Evolutionary conservation across 2,329 filamentous ascomycete genomes (phyloP), one percentile per base, ranked within the genome.

Genomic region (Calcarisporium arbuscula): DNA sequence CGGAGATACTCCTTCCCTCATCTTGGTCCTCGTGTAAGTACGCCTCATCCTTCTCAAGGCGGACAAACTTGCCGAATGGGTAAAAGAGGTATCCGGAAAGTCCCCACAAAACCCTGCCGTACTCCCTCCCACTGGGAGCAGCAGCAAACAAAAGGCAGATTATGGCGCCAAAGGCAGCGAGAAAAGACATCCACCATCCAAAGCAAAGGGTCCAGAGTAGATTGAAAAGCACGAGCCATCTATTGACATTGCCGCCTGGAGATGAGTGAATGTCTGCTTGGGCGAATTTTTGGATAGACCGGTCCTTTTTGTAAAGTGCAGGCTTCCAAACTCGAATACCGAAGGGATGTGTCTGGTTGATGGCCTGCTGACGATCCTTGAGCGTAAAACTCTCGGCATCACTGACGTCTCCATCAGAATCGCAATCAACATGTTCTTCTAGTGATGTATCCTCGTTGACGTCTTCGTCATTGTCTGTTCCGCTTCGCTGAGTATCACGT

Each of bases 311-410:
- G 73, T 98, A 98, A 43, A 98, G 61, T 2, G 92, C 94, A 28
- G 92, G 92, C 61, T 98, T 98, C 92, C 92, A 98, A 44, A 98
- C 86, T 57, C 94, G 81, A 56, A 98, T 96, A 69, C 92, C 92
- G 51, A 98, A 98, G 1, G 92, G 92, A 68, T 98, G 92, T 1
- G 92, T 98, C 58, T 95, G 83, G 63, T 98, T 98, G 69, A 98
- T 98, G 45, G 92, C 92, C 57, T 95, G 81, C 62, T 98, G 92
- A 36, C 92, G 80, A 59, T 98, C 92, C 59, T 94, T 95, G 49
- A 98, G 74, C 0, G 92, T 98, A 57, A 98, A 98, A 65, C 90
- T 96, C 63, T 95, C 92, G 2, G 92, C 85, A 49, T 96, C 92
- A 58, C 90, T 95, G 33, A 89, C 53, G 39, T 84, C 79, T 39